phyloP scores from a whole-genome alignment of 768 basidiomycete species.

The Boletus reticulatus region DNA sequence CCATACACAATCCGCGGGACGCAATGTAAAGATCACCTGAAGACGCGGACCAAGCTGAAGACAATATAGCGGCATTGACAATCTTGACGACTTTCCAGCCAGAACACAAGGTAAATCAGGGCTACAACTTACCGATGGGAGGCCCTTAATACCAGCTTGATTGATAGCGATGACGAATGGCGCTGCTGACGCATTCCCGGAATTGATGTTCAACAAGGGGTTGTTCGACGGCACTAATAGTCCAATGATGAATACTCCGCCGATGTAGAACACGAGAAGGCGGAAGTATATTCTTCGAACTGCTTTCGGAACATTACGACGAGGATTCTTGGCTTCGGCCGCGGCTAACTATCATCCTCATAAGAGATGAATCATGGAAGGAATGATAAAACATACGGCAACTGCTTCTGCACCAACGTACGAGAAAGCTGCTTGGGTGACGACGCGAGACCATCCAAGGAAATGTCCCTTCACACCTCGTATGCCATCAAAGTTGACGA shows the following conservation, averaged over 20 bases:
- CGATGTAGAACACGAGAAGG: conserved; percentile 33
- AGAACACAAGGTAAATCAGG: not conserved
- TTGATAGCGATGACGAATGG: conserved; percentile 54
- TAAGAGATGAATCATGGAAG: not conserved
- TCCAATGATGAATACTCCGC: conserved; percentile 42
- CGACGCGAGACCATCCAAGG: conserved; percentile 46
- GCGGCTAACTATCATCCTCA: conserved; percentile 30
- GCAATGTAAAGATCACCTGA: conserved; percentile 36
- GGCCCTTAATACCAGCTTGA: conserved; percentile 49
- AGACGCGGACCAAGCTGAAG: conserved; percentile 41
- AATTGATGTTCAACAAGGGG: conserved; percentile 33
- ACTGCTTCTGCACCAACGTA: conserved; percentile 53
- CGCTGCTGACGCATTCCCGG: conserved; percentile 40
- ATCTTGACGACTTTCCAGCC: conserved; percentile 7
- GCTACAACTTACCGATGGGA: conserved; percentile 38
- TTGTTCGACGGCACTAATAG: conserved; percentile 47
- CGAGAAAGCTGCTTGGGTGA: conserved; percentile 55
- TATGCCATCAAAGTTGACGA: conserved; percentile 41
- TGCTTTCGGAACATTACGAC: conserved; percentile 35
- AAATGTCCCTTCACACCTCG: conserved; percentile 46
- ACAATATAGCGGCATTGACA: conserved; percentile 37
- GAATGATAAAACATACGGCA: conserved; percentile 24
- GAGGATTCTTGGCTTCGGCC: conserved; percentile 47
- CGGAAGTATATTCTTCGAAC: conserved; percentile 42
- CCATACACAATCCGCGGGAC: conserved; percentile 33